Base-by-base conservation (phyloP, 2,329 filamentous ascomycete genomes). In the Xenoacremonium recifei region DNA sequence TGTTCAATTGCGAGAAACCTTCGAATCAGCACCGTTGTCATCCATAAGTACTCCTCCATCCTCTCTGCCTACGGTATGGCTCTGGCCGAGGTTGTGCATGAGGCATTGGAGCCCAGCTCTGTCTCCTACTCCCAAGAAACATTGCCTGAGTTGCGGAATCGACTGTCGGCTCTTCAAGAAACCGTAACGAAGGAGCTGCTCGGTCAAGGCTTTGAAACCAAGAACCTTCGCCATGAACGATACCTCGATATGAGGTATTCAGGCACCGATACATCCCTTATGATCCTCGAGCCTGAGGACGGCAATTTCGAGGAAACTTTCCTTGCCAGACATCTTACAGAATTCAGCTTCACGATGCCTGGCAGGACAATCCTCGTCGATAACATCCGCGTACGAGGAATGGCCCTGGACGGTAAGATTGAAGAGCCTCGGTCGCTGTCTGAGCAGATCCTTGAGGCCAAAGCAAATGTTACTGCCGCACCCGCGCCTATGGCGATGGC, bases 171-270 rank as follows among this genome's bases (percentile, higher is more conserved):
- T n/a, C n/a, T n/a, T n/a, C n/a, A n/a, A n/a, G 10, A 16, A 15
- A 7, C 11, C 15, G 21, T 20, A 1, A 4, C 15, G 12, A 6
- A 3, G 2, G 9, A 30, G 11, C 15, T 6, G 18, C 5, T 23
- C 12, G 18, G 12, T 0, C 71, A 75, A 45, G 68, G 70, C 1
- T 69, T 74, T 35, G 36, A 52, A 0, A 39, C 51, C 1, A 52
- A 61, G 3, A 63, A 69, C 6, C 62, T 75, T 35, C 63, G 67
- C 16, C 58, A 70, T 29, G 58, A 61, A 21, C 47, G 54, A 21
- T 74, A 69, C 41, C 58, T 76, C 5, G 73, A 72, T 40, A 63
- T 76, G 53, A 64, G 72, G 16, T 75, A 76, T 38, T 67, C 71
- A 43, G 72, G 73, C 1, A 73, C 69, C 1, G 42, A 47, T 12